Conservation (phyloP, 805 yeast species). For the Komagataella pseudopastoris region DNA sequence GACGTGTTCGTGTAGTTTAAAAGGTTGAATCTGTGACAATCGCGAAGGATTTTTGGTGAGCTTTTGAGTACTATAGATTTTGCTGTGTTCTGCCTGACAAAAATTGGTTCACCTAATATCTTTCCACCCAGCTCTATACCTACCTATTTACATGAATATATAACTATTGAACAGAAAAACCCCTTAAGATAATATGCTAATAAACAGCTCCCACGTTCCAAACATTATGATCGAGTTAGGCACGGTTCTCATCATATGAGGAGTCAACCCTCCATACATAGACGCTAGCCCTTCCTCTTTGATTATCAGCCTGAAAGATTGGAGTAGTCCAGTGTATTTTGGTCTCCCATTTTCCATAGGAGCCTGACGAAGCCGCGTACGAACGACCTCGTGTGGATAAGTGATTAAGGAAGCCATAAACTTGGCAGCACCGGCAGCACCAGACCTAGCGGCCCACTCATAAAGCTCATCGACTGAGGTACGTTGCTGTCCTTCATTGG, state of each 20-base stretch:
- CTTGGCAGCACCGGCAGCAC: constrained; percentile 96
- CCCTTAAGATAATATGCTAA: constrained; percentile 32
- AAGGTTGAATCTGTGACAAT: not conserved
- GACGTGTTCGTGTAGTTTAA: not conserved
- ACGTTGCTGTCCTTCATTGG: constrained; percentile 21
- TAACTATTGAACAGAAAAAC: not conserved
- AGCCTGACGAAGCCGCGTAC: constrained; percentile 92
- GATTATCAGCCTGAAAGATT: constrained; percentile 73
- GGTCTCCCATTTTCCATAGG: constrained; percentile 71
- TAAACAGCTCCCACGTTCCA: constrained; percentile 93
- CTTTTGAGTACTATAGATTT: not conserved
- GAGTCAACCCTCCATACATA: constrained; percentile 96
- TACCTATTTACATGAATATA: not conserved
- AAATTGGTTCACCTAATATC: not conserved
- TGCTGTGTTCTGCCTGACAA: not conserved
- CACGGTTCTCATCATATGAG: constrained; percentile 91
- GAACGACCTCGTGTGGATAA: constrained; percentile 93
- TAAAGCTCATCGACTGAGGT: constrained; percentile 46
- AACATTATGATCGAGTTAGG: constrained; percentile 98
- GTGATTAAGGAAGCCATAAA: constrained; percentile 85
- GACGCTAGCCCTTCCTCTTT: constrained; percentile 88
- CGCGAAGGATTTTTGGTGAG: not conserved
- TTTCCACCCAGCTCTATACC: not conserved
- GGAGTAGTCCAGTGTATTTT: constrained; percentile 81
- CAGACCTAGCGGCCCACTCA: constrained; percentile 94